Base-by-base conservation (phyloP, 192 early-diverging fungal genomes). In the Obelidium mucronatum region DNA sequence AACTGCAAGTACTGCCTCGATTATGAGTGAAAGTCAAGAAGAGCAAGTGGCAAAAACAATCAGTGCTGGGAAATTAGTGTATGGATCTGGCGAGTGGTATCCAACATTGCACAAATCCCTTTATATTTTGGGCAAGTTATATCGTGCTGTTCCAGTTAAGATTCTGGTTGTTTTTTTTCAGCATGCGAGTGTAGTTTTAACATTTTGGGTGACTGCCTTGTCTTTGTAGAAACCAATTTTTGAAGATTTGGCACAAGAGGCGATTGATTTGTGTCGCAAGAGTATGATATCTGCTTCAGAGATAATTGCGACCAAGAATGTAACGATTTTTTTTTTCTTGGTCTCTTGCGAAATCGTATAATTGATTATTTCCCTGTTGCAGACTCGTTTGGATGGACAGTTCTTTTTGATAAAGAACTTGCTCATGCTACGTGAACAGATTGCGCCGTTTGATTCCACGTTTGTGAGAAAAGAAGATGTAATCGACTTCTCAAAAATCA, bases 361-460 rank as follows among this genome's bases (percentile, higher is more conserved):
- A 8, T 31, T 58, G 24, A 58, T 24, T 28, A 58, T 31, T 58
- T 8, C 5, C 24, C 8, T 31, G 30, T 6, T 44, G 65, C 73
- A 88, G 84, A 87, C 70, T 31, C 87, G 74, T 56, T 54, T 90
- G 6, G 94, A 96, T 74, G 92, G 90, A 11, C 89, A 92, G 52
- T 80, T 95, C 22, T 96, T 96, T 77, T 81, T 94, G 53, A 94
- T 96, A 42, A 96, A 96, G 71, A 94, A 96, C 77, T 66, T 96
- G n/a, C 75, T 96, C 28, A 91, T 92, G 68, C 81, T 96, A 6
- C 88, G 94, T 44, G 94, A 96, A 39, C 92, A 94, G 67, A 91
- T 94, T 37, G 84, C 90, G 1, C 85, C 90, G 2, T 96, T 92
- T 82, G 91, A 92, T 65, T 40, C 69, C 19, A 84, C 88, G 66